These are phyloP conservation scores for Graphilbum fragrans DNA, from an alignment of 2,329 filamentous ascomycete genomes.

Conservation along the genomic window DNA sequence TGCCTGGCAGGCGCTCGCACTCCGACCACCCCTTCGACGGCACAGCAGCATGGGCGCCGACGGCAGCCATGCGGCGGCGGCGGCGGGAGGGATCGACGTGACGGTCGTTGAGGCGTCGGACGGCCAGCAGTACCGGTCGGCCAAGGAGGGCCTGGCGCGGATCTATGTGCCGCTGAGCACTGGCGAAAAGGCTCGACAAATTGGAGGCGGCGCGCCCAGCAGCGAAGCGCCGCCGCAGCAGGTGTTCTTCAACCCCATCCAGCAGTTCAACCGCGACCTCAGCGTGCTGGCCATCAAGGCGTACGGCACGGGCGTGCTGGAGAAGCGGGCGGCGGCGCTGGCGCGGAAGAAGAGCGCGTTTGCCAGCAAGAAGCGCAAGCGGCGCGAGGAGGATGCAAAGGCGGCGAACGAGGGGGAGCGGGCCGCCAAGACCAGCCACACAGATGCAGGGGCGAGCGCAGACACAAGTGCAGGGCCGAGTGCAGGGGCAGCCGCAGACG, in stretches of 20 bases:
- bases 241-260: conserved; percentile 98
- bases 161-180: conserved; percentile 38
- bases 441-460: conserved; percentile 1
- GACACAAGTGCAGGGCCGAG: conserved; percentile 2
- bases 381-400: conserved; percentile 22
- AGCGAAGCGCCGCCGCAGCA: conserved; percentile 49
- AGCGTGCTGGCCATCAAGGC: conserved; percentile 86
- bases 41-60: not conserved
- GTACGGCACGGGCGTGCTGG: conserved; percentile 56
- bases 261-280: conserved; percentile 95
- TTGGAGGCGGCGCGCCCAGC: conserved; percentile 14
- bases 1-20: no score
- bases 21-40: not conserved
- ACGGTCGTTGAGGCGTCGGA: conserved; percentile 13
- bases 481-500: not conserved
- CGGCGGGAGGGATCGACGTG: not conserved
- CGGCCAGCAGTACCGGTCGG: conserved; percentile 36
- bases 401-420: conserved; percentile 12
- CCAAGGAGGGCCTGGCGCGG: conserved; percentile 44
- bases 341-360: conserved; percentile 42
- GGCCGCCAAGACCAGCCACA: conserved; percentile 16
- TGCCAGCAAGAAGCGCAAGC: conserved; percentile 26
- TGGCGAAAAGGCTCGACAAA: conserved; percentile 15
- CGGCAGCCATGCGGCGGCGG: not conserved
- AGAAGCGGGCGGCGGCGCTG: conserved; percentile 39